A percentile compares a stretch with the other conserved stretches of the same genome.
These are phyloP conservation scores for Parasarocladium wereldwijsianum DNA, from an alignment of 2,329 filamentous ascomycete species.

Conservation along the genomic window DNA sequence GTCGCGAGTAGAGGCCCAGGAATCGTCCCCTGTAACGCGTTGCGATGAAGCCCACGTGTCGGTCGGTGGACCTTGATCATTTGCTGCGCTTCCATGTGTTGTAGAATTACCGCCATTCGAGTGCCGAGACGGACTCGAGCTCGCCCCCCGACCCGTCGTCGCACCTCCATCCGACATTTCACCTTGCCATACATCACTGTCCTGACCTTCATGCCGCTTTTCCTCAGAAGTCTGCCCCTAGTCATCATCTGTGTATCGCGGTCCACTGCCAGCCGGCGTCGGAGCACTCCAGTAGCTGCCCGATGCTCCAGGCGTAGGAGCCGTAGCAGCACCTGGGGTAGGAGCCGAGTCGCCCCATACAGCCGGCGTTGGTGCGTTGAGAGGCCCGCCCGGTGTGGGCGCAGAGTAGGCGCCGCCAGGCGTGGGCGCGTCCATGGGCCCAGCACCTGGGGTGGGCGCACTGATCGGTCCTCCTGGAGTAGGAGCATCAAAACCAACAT, in stretches of 20 bases:
- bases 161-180: neutral
- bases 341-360: slow-evolving; percentile 52
- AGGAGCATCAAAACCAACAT: slow-evolving; percentile 50
- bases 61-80: no score
- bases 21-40: no score
- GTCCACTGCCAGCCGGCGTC: slow-evolving; percentile 45
- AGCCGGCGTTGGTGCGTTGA: slow-evolving; percentile 49
- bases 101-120: no score
- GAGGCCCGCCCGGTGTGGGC: slow-evolving; percentile 43
- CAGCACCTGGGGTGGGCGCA: slow-evolving; percentile 46
- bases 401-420: slow-evolving; percentile 50
- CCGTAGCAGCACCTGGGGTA: slow-evolving; percentile 48
- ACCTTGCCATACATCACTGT: neutral
- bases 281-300: slow-evolving; percentile 26
- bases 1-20: no score
- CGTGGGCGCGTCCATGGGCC: slow-evolving; percentile 57
- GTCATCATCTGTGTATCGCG: slow-evolving; percentile 38
- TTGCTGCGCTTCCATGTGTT: no score
- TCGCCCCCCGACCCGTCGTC: no score
- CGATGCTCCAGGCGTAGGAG: slow-evolving; percentile 57
- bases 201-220: neutral
- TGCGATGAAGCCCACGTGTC: no score
- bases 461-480: slow-evolving; percentile 45
- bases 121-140: no score
- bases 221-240: slow-evolving; percentile 6